Percentiles rank a stretch among this genome's conserved stretches.
These are phyloP conservation scores for Penicillium sp. DNA, from an alignment of 2,329 filamentous ascomycete genomes.

Conservation along the genomic window DNA sequence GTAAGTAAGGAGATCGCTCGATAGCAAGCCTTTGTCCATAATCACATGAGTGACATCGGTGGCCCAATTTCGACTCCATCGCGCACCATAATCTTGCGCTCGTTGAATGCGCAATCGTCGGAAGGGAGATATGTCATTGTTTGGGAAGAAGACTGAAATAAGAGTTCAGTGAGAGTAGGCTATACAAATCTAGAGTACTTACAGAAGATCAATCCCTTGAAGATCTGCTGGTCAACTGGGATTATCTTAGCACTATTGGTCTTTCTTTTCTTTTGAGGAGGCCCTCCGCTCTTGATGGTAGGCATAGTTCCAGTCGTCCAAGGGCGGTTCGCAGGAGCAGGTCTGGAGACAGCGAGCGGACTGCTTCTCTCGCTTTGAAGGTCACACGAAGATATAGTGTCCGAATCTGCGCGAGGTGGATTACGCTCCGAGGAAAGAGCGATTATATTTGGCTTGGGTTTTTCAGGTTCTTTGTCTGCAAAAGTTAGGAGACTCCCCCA, in stretches of 20 bases:
- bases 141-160: slow-evolving; percentile 61
- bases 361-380: background rate
- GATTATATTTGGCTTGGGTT: background rate
- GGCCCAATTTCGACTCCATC: slow-evolving; percentile 54
- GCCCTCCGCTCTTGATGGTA: slow-evolving; percentile 6
- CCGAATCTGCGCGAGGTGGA: slow-evolving; percentile 8
- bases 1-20: slow-evolving; percentile 53
- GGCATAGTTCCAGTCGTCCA: slow-evolving; percentile 14
- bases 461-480: background rate
- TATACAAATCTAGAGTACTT: slow-evolving; percentile 12
- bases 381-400: slow-evolving; percentile 4
- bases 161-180: slow-evolving; percentile 3
- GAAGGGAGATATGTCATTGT: slow-evolving; percentile 61
- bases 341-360: background rate
- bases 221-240: slow-evolving; percentile 50
- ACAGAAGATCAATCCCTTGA: slow-evolving; percentile 55
- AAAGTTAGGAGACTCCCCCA: slow-evolving; percentile 4
- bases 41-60: slow-evolving; percentile 64
- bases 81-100: slow-evolving; percentile 64
- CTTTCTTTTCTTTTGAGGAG: slow-evolving; percentile 23
- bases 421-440: background rate
- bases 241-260: slow-evolving; percentile 38
- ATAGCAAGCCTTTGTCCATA: slow-evolving; percentile 61
- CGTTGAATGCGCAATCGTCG: slow-evolving; percentile 65
- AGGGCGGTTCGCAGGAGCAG: slow-evolving; percentile 8